Evolutionary conservation across 768 basidiomycete species (phyloP).

Genomic region (Boletus subcaerulescens): DNA sequence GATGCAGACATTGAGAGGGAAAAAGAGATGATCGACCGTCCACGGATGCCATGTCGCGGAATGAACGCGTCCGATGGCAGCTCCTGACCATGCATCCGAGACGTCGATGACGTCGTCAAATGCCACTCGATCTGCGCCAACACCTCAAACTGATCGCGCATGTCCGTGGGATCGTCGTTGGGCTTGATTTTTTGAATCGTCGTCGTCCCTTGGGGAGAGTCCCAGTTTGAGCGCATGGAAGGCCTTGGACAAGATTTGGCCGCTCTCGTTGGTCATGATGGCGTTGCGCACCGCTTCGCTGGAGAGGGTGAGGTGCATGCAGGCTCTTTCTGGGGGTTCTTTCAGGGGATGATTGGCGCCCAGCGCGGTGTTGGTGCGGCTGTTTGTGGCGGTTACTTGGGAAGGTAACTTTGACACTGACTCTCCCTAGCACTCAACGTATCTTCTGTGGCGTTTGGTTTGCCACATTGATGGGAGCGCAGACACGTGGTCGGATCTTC

Average conservation of each 20-base stretch:
- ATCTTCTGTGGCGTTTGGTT: no score
- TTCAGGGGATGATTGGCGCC: not conserved
- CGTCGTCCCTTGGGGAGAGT: slow-evolving; percentile 11
- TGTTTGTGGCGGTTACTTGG: not conserved
- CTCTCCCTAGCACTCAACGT: no score
- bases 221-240: not conserved
- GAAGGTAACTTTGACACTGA: no score
- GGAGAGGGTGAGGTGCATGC: not conserved
- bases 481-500: no score
- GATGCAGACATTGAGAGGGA: not conserved
- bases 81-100: not conserved
- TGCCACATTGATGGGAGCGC: no score
- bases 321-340: not conserved
- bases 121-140: not conserved
- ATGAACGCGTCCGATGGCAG: not conserved
- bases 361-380: not conserved
- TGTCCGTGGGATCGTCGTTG: slow-evolving; percentile 17
- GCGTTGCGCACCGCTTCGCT: not conserved
- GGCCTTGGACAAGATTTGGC: not conserved
- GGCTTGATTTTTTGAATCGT: slow-evolving; percentile 23
- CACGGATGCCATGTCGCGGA: not conserved
- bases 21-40: not conserved
- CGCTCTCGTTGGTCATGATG: not conserved
- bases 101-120: not conserved
- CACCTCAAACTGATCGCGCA: slow-evolving; percentile 27